Percentiles rank a stretch among this genome's conserved stretches.
phyloP scores from a whole-genome alignment of 2,329 filamentous ascomycete genomes.

The Bipolaris zeicola region DNA sequence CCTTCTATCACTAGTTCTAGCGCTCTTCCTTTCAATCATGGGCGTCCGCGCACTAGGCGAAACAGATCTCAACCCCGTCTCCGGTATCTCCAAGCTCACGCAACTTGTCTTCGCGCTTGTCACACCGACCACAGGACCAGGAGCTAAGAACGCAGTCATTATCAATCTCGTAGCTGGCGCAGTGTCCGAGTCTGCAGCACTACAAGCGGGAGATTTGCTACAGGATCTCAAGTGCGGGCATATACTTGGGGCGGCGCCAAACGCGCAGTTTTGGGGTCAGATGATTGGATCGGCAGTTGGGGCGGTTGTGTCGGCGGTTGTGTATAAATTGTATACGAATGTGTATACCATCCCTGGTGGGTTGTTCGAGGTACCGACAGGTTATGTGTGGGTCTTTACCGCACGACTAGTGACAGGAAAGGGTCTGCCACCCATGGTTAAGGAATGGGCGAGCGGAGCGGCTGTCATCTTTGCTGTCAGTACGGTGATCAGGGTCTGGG shows the following conservation, averaged over 20 bases:
- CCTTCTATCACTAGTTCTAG: conserved; percentile 79
- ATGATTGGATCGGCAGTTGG: conserved; percentile 87
- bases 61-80: conserved; percentile 95
- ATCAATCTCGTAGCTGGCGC: conserved; percentile 95
- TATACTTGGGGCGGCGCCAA: conserved; percentile 86
- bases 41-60: conserved; percentile 70
- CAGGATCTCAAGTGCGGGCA: conserved; percentile 98
- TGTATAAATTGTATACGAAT: conserved; percentile 88
- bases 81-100: conserved; percentile 93
- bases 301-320: conserved; percentile 80
- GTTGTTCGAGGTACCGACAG: conserved; percentile 91
- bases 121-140: conserved; percentile 66
- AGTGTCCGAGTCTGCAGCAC: conserved; percentile 79
- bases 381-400: conserved; percentile 97
- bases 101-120: conserved; percentile 94
- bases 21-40: conserved; percentile 70
- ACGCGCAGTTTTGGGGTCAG: conserved; percentile 96
- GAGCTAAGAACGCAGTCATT: conserved; percentile 76
- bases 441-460: conserved; percentile 77
- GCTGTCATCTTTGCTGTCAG: conserved; percentile 73
- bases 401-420: conserved; percentile 90
- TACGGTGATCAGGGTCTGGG: conserved; percentile 68
- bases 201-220: conserved; percentile 95
- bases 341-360: conserved; percentile 89
- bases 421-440: conserved; percentile 82